Conservation (phyloP, 2,329 filamentous ascomycete genomes). For the Cadophora sp. region DNA sequence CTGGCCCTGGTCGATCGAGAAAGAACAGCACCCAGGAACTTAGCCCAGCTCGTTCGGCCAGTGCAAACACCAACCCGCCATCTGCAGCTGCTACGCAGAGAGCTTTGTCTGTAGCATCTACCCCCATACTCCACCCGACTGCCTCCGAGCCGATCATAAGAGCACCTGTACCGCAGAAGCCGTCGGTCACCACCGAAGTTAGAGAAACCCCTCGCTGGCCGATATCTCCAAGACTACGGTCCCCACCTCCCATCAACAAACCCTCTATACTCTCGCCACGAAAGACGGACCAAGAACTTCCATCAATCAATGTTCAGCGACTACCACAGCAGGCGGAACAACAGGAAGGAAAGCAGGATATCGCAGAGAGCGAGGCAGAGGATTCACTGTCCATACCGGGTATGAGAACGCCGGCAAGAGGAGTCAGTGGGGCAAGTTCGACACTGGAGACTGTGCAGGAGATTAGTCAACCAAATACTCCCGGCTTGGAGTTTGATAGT, state of each 20-base stretch:
- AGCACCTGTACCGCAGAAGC: constrained; percentile 70
- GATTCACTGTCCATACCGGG: constrained; percentile 47
- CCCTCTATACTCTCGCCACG: constrained; percentile 54
- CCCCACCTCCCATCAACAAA: constrained; percentile 70
- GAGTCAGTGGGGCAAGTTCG: constrained; percentile 63
- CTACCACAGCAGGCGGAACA: constrained; percentile 52
- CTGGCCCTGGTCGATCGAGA: constrained; percentile 59
- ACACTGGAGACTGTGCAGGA: constrained; percentile 91
- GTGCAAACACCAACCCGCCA: constrained; percentile 58
- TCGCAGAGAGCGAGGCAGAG: constrained; percentile 40
- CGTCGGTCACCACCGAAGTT: constrained; percentile 55
- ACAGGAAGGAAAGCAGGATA: constrained; percentile 34
- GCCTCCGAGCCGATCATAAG: constrained; percentile 67
- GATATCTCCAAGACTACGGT: constrained; percentile 77
- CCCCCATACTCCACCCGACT: constrained; percentile 68
- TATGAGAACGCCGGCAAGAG: constrained; percentile 65
- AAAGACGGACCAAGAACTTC: constrained; percentile 58
- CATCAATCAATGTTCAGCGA: constrained; percentile 60
- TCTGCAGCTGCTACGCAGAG: constrained; percentile 65
- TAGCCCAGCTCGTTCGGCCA: constrained; percentile 63
- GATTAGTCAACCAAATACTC: constrained; percentile 78
- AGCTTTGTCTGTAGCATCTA: constrained; percentile 71
- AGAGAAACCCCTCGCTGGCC: constrained; percentile 75
- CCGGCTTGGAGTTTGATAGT: constrained; percentile 57
- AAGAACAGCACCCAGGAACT: constrained; percentile 70